Conservation (phyloP, 2,329 filamentous ascomycete genomes). For the Fusarium temperatum region DNA sequence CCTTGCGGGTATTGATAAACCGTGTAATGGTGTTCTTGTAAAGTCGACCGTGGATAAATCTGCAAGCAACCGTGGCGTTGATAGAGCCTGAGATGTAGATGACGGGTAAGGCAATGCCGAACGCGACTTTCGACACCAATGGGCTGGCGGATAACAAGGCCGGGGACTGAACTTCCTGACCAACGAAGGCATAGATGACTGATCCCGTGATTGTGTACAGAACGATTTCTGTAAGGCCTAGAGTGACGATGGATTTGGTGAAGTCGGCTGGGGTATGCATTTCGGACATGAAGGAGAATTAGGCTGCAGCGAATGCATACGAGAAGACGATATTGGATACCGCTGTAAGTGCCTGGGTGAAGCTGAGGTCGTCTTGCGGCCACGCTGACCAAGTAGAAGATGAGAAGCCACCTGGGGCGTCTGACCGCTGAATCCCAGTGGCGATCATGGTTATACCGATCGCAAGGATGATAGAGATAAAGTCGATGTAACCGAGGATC, state of each 20-base stretch:
- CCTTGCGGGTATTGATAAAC: constrained; percentile 57
- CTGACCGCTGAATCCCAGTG: constrained; percentile 59
- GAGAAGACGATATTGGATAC: constrained; percentile 76
- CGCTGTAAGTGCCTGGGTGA: constrained; percentile 67
- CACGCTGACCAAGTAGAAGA: constrained; percentile 54
- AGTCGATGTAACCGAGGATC: constrained; percentile 62
- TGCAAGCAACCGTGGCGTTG: constrained; percentile 60
- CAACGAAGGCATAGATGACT: constrained; percentile 75
- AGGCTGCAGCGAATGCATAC: constrained; percentile 64
- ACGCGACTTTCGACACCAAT: constrained; percentile 70
- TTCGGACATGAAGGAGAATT: constrained; percentile 62
- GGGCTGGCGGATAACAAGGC: constrained; percentile 71
- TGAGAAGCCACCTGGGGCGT: constrained; percentile 43
- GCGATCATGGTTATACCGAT: constrained; percentile 73
- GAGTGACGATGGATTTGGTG: constrained; percentile 64
- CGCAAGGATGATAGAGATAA: constrained; percentile 69
- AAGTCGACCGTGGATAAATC: constrained; percentile 56
- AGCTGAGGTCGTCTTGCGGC: constrained; percentile 54
- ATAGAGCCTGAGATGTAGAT: constrained; percentile 80
- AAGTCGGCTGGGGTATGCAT: constrained; percentile 59
- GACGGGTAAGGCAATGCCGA: constrained; percentile 74
- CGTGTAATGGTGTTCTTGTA: constrained; percentile 53
- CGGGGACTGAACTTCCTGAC: constrained; percentile 69
- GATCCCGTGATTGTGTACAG: constrained; percentile 74
- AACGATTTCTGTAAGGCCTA: constrained; percentile 67